Evolutionary conservation across 768 basidiomycete species (phyloP), one percentile per base, ranked within the genome.

Genomic region (Trametes meyenii): DNA sequence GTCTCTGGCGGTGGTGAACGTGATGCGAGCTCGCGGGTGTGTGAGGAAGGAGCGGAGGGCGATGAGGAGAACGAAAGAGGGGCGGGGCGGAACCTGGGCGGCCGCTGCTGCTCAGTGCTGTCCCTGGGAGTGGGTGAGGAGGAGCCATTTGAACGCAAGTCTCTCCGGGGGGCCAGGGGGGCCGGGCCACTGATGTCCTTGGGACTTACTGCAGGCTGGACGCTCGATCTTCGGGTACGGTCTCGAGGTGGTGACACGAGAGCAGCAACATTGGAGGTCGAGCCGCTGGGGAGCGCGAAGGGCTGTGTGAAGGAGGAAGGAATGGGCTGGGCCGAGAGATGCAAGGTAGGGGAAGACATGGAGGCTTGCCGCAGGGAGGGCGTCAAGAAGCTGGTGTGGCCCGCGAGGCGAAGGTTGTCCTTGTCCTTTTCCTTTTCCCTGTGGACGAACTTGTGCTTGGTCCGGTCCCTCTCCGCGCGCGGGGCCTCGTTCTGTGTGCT

Each of bases 341-440:
- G 86, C 45, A 92, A 73, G 29, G 86, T 81, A 55, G 90, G 90
- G 21, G 89, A 89, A 58, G 90, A 92, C 78, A 88, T 80, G 49
- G 90, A 89, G 40, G 83, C 90, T 62, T 81, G 82, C 57, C 85
- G 81, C 62, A 90, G 74, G 39, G 88, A 89, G 45, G 89, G 89
- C 45, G 85, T 80, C 62, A 81, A 75, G 76, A 84, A 90, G 71
- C 79, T 81, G 51, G 83, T 81, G 70, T 79, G 80, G 50, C 84
- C 85, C 50, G 84, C 81, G 62, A 76, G 74, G 70, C 81, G 80
- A 67, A 73, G 73, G 68, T 77, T 77, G 61, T 77, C 75, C 61
- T 67, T 69, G 50, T 38, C 48, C 55, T 61, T 77, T 60, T 77
- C 75, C 61, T 67, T 69, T 44, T 38, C 48, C 55, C 60, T 63